Evolutionary conservation across 768 basidiomycete species (phyloP).

Genomic region (Xerocomellus intermedius): DNA sequence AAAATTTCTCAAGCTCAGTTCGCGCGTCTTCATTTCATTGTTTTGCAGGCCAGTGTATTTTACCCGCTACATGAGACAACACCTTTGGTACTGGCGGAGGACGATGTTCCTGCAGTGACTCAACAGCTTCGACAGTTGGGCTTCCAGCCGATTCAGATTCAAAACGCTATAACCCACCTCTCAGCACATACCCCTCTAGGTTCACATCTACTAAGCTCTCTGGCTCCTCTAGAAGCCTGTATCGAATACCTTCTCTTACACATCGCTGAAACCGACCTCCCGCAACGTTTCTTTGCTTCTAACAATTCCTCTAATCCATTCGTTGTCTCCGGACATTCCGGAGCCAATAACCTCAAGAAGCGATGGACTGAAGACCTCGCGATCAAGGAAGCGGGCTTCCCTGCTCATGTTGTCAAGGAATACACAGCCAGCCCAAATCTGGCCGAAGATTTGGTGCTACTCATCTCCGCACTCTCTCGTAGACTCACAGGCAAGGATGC

Average conservation of each 20-base stretch:
- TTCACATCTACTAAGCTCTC: constrained; percentile 55
- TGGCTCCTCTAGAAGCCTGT: constrained; percentile 70
- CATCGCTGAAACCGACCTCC: constrained; percentile 85
- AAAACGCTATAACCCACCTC: constrained; percentile 54
- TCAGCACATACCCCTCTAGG: constrained; percentile 56
- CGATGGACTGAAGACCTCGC: constrained; percentile 83
- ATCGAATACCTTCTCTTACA: constrained; percentile 84
- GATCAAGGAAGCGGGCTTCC: constrained; percentile 83
- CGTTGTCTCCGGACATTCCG: constrained; percentile 61
- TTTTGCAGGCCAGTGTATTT: constrained; percentile 46
- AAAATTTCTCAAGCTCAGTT: background rate
- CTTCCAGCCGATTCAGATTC: constrained; percentile 57
- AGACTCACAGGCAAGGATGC: constrained; percentile 50
- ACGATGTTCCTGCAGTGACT: constrained; percentile 43
- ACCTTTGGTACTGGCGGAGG: constrained; percentile 38
- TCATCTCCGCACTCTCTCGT: constrained; percentile 55
- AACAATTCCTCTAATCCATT: constrained; percentile 70
- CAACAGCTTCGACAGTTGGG: constrained; percentile 62
- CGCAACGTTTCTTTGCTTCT: constrained; percentile 62
- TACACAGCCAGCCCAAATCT: constrained; percentile 39
- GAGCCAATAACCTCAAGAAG: constrained; percentile 58
- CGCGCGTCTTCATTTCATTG: background rate
- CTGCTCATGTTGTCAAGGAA: constrained; percentile 63
- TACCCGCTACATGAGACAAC: constrained; percentile 43
- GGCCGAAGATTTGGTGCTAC: constrained; percentile 48